Base-by-base conservation (phyloP, 1,139 yeast species). In the Geotrichum australiense region DNA sequence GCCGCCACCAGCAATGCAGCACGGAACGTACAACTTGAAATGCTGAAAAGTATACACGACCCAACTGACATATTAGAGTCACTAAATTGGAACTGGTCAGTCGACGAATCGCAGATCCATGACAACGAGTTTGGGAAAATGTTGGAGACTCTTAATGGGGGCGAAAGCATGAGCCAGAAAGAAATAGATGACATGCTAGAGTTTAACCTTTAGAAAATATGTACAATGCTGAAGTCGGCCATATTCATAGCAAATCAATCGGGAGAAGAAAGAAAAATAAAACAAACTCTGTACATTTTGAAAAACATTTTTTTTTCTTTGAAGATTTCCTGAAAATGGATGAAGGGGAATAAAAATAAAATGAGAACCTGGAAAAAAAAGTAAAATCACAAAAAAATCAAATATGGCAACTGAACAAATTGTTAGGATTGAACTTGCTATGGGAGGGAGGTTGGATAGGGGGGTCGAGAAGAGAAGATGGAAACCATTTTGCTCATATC, bases 121-220 rank as follows among this genome's bases (percentile, higher is more conserved):
- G 11, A 23, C 29, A n/a, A 14, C 6, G 8, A 10, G 29, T 10
- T 15, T 29, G 32, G 32, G 12, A n/a, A 8, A 14, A 18, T 7
- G 6, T 29, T 29, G 32, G 32, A 15, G 12, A 15, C 11, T 5
- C 5, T 15, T 7, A 6, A 12, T 26, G 14, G 8, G n/a, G 35
- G 21, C 4, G 35, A 31, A 10, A 25, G 24, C 5, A 31, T 31
- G 19, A 19, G 25, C 4, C 35, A 31, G 21, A 31, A 20, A 6
- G 35, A 31, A 10, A 18, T 31, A 5, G 35, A 31, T 18, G 35
- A 31, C 19, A n/a, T 31, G 15, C 15, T 31, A 4, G 35, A 31
- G 6, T 31, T 31, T 18, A n/a, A 12, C 14, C 19, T 31, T 8
- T 23, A 23, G 11, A 23, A 11, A 11, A 23, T 11, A 7, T 23